Conservation (phyloP, 495 filamentous ascomycete species). For the Lentithecium fluviatile region DNA sequence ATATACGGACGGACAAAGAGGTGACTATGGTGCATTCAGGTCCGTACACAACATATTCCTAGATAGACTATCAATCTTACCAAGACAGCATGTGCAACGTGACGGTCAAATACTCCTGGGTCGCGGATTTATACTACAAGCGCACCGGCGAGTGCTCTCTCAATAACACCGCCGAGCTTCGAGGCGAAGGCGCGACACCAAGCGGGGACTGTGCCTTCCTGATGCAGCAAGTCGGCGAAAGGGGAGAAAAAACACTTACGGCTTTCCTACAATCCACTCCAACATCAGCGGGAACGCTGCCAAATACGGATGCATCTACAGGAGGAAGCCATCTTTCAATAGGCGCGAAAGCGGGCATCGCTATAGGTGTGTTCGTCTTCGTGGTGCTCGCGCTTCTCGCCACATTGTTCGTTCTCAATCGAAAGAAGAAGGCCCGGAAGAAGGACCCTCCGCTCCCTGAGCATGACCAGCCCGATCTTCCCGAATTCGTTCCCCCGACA, state of each 20-base stretch:
- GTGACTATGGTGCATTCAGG: slow-evolving; percentile 11
- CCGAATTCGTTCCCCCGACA: not conserved
- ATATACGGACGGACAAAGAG: not conserved
- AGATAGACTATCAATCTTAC: not conserved
- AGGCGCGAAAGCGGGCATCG: not conserved
- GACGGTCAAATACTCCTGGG: slow-evolving; percentile 2
- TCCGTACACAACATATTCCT: not conserved
- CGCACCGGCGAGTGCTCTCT: not conserved
- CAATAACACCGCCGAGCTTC: slow-evolving; percentile 2
- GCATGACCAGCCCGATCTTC: not conserved
- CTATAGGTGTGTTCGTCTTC: not conserved
- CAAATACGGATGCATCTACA: not conserved
- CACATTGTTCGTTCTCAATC: not conserved
- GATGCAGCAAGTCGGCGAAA: slow-evolving; percentile 3
- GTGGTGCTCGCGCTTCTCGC: not conserved
- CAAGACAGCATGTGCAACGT: not conserved
- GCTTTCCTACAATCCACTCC: not conserved
- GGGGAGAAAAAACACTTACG: slow-evolving; percentile 3
- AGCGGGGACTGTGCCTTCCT: slow-evolving; percentile 1
- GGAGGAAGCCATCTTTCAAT: not conserved
- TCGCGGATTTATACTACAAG: not conserved
- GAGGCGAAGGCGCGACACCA: not conserved
- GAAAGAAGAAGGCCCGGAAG: not conserved
- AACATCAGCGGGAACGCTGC: no score
- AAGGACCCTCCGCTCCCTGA: not conserved